Evolutionary conservation across 257 asterid genomes (phyloP).

Genomic region (Capsicum baccatum): DNA sequence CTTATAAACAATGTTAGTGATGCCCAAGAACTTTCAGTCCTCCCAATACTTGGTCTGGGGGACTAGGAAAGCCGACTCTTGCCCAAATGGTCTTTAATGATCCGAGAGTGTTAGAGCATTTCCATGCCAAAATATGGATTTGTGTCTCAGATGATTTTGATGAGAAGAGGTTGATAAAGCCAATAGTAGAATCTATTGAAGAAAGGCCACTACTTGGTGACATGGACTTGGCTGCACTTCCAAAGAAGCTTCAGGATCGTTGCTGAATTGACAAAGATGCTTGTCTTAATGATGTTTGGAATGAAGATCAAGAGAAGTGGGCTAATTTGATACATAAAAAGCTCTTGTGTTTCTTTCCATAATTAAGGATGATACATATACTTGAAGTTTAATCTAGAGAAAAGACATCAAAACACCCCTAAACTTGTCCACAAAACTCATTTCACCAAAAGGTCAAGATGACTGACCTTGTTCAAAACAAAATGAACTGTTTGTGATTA

Average conservation of each 20-base stretch:
- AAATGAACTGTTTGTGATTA: too few species aligned
- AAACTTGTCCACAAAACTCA: too few species aligned
- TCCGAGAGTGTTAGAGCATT: background rate
- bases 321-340: background rate
- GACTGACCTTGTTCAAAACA: too few species aligned
- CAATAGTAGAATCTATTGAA: background rate
- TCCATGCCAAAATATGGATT: background rate
- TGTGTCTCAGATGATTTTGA: background rate
- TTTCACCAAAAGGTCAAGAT: too few species aligned
- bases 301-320: slow-evolving; percentile 18
- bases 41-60: slow-evolving; percentile 17
- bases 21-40: background rate
- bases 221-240: background rate
- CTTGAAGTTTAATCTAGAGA: too few species aligned
- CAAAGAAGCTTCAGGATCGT: background rate
- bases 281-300: slow-evolving; percentile 16
- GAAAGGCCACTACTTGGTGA: background rate
- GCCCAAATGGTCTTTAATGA: slow-evolving; percentile 11
- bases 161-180: background rate
- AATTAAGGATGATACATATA: too few species aligned
- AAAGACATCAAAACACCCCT: too few species aligned
- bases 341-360: too few species aligned
- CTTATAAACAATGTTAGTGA: background rate
- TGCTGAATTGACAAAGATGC: background rate
- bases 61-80: background rate